Conservation (phyloP, 306 rosid genomes). For the Lotus japonicus region DNA sequence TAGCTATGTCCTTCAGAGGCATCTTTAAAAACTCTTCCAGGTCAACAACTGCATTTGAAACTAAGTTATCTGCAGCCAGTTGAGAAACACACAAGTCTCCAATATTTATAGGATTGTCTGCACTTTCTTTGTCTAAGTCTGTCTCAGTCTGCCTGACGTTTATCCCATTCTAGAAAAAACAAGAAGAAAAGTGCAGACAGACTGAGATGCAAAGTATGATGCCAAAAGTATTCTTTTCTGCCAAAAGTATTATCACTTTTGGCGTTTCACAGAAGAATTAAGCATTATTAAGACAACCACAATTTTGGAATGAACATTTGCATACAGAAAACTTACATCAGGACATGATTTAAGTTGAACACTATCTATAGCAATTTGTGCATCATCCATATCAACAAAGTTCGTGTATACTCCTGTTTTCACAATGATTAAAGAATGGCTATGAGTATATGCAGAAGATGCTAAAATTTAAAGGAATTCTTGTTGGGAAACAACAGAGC, state of each 20-base stretch:
- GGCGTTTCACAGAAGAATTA: no score
- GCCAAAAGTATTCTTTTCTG: no score
- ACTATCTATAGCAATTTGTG: background rate
- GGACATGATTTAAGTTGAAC: background rate
- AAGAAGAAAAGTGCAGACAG: no score
- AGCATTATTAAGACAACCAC: background rate
- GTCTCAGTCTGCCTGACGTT: background rate
- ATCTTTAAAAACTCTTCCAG: slow-evolving; percentile 11
- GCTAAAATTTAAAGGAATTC: background rate
- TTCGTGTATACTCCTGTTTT: background rate
- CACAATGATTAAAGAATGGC: background rate
- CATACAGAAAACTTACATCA: slow-evolving; percentile 15
- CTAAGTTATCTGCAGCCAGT: background rate
- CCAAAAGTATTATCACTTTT: no score
- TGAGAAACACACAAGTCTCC: background rate
- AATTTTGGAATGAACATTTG: background rate
- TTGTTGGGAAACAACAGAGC: no score
- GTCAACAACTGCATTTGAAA: background rate
- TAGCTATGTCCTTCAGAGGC: slow-evolving; percentile 26
- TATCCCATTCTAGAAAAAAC: background rate
- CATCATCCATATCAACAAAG: background rate
- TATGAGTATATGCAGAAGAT: background rate
- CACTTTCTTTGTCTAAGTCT: background rate
- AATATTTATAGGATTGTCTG: background rate
- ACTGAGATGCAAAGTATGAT: no score